A percentile compares a stretch with the other conserved stretches of the same genome.
These are phyloP conservation scores for Alisma plantagoaquatica DNA, from an alignment of 106 monocot genomes.

Conservation along the genomic window DNA sequence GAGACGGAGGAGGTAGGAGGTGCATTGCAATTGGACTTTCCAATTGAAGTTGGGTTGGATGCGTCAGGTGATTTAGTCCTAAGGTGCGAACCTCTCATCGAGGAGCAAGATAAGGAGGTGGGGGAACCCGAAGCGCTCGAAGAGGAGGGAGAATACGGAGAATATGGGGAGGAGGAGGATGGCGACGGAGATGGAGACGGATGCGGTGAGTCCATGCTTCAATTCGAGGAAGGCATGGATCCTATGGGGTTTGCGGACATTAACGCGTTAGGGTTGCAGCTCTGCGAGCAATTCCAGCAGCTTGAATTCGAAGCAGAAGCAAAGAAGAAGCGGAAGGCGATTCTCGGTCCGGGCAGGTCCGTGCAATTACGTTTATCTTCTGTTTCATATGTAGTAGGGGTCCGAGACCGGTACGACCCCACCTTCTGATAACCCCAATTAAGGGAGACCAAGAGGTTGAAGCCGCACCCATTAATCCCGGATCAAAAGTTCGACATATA, in stretches of 20 bases:
- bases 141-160: neutral
- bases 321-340: conserved; percentile 60
- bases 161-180: conserved; percentile 20
- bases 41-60: too few relatives aligned
- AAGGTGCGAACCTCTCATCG: too few relatives aligned
- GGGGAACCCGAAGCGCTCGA: neutral
- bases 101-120: too few relatives aligned
- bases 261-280: conserved; percentile 21
- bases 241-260: conserved; percentile 37
- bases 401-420: too few relatives aligned
- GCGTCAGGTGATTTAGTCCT: too few relatives aligned
- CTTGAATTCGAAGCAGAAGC: conserved; percentile 69
- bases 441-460: neutral
- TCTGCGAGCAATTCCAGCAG: conserved; percentile 41
- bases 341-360: neutral
- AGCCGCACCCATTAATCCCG: neutral
- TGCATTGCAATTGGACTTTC: too few relatives aligned
- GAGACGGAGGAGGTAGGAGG: too few relatives aligned
- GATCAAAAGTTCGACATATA: too few relatives aligned
- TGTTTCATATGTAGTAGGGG: neutral
- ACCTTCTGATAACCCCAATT: neutral
- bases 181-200: conserved; percentile 29
- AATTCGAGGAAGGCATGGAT: conserved; percentile 33
- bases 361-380: neutral
- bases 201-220: conserved; percentile 23